Conservation (phyloP, 257 asterid species). For the Lycium ferocissimum region DNA sequence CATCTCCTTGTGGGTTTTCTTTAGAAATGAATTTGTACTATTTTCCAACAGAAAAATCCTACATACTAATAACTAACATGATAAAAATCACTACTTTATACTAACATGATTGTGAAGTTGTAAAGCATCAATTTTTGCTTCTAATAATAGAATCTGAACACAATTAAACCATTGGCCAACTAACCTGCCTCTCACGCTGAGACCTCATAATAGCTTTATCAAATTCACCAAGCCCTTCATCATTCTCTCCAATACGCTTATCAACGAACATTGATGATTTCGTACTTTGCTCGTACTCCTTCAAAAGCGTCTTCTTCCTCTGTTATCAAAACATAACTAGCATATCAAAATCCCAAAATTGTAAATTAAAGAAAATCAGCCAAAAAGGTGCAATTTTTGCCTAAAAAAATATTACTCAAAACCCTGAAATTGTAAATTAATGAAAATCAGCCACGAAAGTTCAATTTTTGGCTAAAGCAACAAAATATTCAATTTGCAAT, state of each 20-base stretch:
- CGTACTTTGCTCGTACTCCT: slow-evolving; percentile 82
- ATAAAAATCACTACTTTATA: neutral
- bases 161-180: neutral
- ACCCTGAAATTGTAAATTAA: too few relatives aligned
- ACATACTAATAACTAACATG: neutral
- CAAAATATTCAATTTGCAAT: slow-evolving; percentile 27
- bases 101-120: neutral
- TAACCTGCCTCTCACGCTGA: slow-evolving; percentile 87
- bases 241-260: slow-evolving; percentile 88
- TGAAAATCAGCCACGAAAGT: neutral
- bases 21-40: neutral
- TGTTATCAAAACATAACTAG: slow-evolving; percentile 46
- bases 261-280: slow-evolving; percentile 83
- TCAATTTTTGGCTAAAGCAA: neutral
- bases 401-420: too few relatives aligned
- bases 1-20: neutral
- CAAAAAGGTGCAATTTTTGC: neutral
- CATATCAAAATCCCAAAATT: slow-evolving; percentile 21
- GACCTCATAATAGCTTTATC: slow-evolving; percentile 89
- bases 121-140: neutral
- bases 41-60: neutral
- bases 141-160: neutral
- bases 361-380: neutral
- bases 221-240: slow-evolving; percentile 81
- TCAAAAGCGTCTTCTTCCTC: slow-evolving; percentile 89